These are phyloP conservation scores for Fomitopsis pinicola DNA, from an alignment of 1,284 basidiomycete species.

Conservation along the genomic window DNA sequence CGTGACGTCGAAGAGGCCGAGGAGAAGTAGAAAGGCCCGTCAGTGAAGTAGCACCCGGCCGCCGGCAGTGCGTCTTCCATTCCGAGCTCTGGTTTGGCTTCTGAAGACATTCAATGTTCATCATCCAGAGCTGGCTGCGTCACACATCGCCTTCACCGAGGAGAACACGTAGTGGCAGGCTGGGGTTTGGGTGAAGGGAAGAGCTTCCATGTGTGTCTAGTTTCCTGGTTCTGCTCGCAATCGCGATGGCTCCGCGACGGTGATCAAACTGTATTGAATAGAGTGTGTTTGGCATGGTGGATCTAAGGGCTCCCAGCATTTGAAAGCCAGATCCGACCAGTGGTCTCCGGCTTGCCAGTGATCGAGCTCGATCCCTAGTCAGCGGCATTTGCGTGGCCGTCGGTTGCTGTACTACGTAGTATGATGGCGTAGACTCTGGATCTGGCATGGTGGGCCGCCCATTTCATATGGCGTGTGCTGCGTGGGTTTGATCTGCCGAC, in stretches of 20 bases:
- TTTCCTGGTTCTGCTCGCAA: neutral
- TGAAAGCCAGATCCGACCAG: neutral
- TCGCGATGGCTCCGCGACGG: neutral
- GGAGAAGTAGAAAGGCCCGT: neutral
- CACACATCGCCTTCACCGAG: neutral
- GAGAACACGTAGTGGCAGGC: too few relatives aligned
- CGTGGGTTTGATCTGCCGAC: too few relatives aligned
- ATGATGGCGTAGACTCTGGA: too few relatives aligned
- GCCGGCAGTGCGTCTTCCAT: neutral
- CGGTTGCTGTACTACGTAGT: neutral
- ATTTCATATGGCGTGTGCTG: too few relatives aligned
- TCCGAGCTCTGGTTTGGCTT: too few relatives aligned
- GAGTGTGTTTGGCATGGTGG: neutral
- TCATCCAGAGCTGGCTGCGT: too few relatives aligned
- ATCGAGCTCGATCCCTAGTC: neutral
- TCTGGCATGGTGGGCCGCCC: too few relatives aligned
- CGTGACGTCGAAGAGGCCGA: neutral
- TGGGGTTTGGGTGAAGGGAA: too few relatives aligned
- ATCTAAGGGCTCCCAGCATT: neutral
- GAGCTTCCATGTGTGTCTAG: too few relatives aligned
- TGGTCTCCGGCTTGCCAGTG: neutral
- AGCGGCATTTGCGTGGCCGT: neutral
- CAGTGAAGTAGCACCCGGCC: neutral
- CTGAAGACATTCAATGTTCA: too few relatives aligned
- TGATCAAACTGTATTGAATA: neutral